These are phyloP conservation scores for Sutorius eximius DNA, from an alignment of 1,284 basidiomycete genomes.

Conservation along the genomic window DNA sequence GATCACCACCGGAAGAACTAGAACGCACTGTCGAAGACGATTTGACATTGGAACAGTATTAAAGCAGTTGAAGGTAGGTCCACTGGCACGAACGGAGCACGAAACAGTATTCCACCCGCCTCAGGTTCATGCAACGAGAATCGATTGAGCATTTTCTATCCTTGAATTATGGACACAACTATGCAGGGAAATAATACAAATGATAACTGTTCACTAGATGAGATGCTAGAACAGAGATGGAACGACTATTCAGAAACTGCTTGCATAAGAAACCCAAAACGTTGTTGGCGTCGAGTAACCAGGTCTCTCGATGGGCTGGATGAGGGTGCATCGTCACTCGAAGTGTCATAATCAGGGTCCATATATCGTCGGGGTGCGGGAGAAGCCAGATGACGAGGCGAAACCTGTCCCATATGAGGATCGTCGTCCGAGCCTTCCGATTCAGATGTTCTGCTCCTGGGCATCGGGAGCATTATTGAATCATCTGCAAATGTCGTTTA, in stretches of 20 bases:
- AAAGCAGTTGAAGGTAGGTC: too few relatives aligned
- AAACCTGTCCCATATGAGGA: slow-evolving; percentile 60
- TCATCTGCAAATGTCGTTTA: slow-evolving; percentile 38
- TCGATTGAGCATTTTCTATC: neutral
- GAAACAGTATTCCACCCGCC: neutral
- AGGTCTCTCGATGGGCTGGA: slow-evolving; percentile 46
- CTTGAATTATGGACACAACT: slow-evolving; percentile 23
- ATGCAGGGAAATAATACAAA: slow-evolving; percentile 30
- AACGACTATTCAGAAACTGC: slow-evolving; percentile 9
- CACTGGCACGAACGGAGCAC: neutral
- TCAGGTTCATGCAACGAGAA: slow-evolving; percentile 7
- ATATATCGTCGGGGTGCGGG: slow-evolving; percentile 48
- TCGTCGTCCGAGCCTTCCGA: slow-evolving; percentile 56
- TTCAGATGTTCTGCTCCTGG: slow-evolving; percentile 5
- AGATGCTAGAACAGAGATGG: slow-evolving; percentile 21
- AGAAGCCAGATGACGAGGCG: slow-evolving; percentile 63
- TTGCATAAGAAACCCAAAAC: slow-evolving; percentile 21
- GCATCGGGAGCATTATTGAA: slow-evolving; percentile 40
- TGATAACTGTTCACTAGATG: slow-evolving; percentile 14
- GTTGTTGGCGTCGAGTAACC: slow-evolving; percentile 35
- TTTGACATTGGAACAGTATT: neutral
- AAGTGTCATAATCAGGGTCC: slow-evolving; percentile 34
- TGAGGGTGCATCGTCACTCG: slow-evolving; percentile 45
- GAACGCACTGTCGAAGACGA: neutral
- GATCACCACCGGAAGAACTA: neutral